Conservation (phyloP, 768 basidiomycete genomes). For the Amanita rimosa region DNA sequence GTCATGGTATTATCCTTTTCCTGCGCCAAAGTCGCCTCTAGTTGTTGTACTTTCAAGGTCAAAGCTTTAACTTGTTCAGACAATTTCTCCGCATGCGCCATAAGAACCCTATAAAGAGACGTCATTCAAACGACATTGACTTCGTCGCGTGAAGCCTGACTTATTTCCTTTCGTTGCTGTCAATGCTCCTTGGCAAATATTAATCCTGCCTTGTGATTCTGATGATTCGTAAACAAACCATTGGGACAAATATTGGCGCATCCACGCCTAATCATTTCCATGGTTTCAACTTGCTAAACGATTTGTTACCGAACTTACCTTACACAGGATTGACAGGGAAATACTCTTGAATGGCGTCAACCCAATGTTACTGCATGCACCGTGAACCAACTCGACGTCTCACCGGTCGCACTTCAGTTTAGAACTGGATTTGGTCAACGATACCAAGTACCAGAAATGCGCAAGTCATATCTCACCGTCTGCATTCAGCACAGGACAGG, state of each 20-base stretch:
- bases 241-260: constrained; percentile 42
- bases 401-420: constrained; percentile 46
- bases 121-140: background rate
- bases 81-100: constrained; percentile 37
- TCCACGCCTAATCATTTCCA: constrained; percentile 24
- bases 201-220: background rate
- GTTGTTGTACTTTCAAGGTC: constrained; percentile 29
- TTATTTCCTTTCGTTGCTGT: constrained; percentile 48
- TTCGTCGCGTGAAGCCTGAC: constrained; percentile 16
- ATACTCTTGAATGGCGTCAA: constrained; percentile 20
- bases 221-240: constrained; percentile 16
- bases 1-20: constrained; percentile 9
- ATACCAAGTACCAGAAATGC: background rate
- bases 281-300: background rate
- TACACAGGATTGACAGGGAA: constrained; percentile 46
- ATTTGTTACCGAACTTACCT: constrained; percentile 14
- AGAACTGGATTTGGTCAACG: constrained; percentile 20
- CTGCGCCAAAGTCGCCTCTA: constrained; percentile 29
- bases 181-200: constrained; percentile 24
- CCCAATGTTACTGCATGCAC: background rate
- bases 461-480: constrained; percentile 21
- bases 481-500: constrained; percentile 42
- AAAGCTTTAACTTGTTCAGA: constrained; percentile 34
- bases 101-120: constrained; percentile 27
- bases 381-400: background rate